Conservation (phyloP, 2,329 filamentous ascomycete species). For the Lecanoromycetidae sp. region DNA sequence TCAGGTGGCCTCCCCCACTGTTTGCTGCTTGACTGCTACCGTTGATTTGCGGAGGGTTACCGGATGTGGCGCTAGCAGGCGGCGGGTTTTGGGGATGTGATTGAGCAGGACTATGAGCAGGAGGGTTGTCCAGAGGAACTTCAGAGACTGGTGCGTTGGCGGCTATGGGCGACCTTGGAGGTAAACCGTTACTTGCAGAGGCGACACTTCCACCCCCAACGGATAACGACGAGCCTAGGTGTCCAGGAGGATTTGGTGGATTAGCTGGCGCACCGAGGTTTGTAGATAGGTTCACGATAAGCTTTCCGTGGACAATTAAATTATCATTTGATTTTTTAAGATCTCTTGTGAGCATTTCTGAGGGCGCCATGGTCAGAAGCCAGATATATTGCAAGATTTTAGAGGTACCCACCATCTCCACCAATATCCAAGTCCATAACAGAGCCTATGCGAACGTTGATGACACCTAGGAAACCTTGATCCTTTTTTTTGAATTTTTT, state of each 20-base stretch:
- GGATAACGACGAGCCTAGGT: constrained; percentile 15
- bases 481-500: constrained; percentile 99
- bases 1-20: constrained; percentile 49
- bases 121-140: constrained; percentile 19
- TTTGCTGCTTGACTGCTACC: constrained; percentile 27
- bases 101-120: constrained; percentile 25
- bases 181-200: constrained; percentile 23
- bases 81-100: constrained; percentile 27
- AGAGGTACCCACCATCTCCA: constrained; percentile 60
- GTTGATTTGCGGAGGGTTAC: constrained; percentile 28
- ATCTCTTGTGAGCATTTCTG: constrained; percentile 93
- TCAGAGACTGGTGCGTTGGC: constrained; percentile 20
- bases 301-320: constrained; percentile 90
- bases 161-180: constrained; percentile 23
- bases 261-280: constrained; percentile 65
- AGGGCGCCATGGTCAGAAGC: constrained; percentile 19
- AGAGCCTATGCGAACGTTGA: constrained; percentile 91
- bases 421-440: constrained; percentile 82
- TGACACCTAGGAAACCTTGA: constrained; percentile 93
- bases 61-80: constrained; percentile 25
- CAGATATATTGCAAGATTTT: neutral
- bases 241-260: constrained; percentile 32
- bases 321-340: constrained; percentile 98
- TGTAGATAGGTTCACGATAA: constrained; percentile 92
- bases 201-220: constrained; percentile 11